These are phyloP conservation scores for Plicaturopsis crispa DNA, from an alignment of 768 basidiomycete genomes.

Conservation along the genomic window DNA sequence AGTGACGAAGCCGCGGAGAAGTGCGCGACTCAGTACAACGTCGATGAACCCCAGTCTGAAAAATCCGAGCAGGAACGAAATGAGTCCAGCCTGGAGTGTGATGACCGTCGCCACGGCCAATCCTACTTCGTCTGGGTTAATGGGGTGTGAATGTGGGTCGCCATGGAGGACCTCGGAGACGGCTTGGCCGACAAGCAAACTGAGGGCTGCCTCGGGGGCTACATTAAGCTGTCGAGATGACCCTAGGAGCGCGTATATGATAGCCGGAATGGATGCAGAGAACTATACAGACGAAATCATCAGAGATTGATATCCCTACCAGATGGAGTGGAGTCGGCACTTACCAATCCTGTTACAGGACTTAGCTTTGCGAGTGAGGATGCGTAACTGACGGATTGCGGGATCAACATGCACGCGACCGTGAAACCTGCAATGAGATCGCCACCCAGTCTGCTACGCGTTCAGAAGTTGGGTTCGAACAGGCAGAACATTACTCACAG, in stretches of 20 bases:
- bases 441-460: conserved; percentile 38
- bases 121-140: conserved; percentile 44
- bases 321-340: conserved; percentile 15
- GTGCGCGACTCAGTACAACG: conserved; percentile 83
- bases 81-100: conserved; percentile 81
- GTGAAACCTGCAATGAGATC: conserved; percentile 85
- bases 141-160: conserved; percentile 34
- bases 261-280: conserved; percentile 78
- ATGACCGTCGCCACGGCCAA: conserved; percentile 73
- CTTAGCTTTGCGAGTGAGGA: conserved; percentile 79
- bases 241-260: conserved; percentile 88
- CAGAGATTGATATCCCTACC: not conserved
- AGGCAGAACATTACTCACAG: conserved; percentile 35
- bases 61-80: conserved; percentile 81
- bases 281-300: conserved; percentile 36
- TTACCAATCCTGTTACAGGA: conserved; percentile 78
- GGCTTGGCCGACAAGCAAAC: conserved; percentile 82
- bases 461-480: conserved; percentile 25
- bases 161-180: conserved; percentile 58
- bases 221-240: conserved; percentile 77
- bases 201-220: conserved; percentile 85
- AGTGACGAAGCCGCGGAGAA: conserved; percentile 81
- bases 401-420: conserved; percentile 77
- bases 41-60: conserved; percentile 90
- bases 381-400: conserved; percentile 88